A percentile compares a stretch with the other conserved stretches of the same genome.
Conservation (phyloP, 176 grass and related monocot species). For the Phyllostachys edulis region DNA sequence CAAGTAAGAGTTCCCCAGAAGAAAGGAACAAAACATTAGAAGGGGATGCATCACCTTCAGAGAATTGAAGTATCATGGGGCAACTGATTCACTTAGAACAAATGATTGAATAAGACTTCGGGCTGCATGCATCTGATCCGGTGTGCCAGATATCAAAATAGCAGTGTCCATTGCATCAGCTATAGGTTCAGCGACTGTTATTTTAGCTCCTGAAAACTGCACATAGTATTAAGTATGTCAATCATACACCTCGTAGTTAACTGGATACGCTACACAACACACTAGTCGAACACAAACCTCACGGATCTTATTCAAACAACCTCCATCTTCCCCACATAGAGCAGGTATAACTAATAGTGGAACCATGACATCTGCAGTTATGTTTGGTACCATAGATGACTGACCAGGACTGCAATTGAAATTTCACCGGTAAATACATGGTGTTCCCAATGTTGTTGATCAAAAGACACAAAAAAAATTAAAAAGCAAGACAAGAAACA, state of each 20-base stretch:
- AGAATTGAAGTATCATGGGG: slow-evolving; percentile 30
- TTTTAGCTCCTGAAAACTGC: slow-evolving; percentile 96
- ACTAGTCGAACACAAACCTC: slow-evolving; percentile 55
- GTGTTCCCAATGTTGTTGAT: background rate
- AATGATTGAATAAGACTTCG: slow-evolving; percentile 94
- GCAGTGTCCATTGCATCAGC: slow-evolving; percentile 62
- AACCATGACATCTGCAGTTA: slow-evolving; percentile 80
- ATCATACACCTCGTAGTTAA: background rate
- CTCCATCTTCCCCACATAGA: slow-evolving; percentile 84
- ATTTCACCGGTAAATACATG: slow-evolving; percentile 2
- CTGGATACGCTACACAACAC: slow-evolving; percentile 5
- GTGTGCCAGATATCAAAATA: slow-evolving; percentile 71
- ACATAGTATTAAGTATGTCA: slow-evolving; percentile 40
- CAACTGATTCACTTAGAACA: slow-evolving; percentile 75
- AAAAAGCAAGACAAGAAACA: slow-evolving; percentile 37
- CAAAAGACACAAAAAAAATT: slow-evolving; percentile 8
- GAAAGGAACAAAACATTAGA: slow-evolving; percentile 6
- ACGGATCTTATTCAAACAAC: slow-evolving; percentile 73
- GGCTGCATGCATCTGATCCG: slow-evolving; percentile 86
- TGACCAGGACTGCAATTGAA: slow-evolving; percentile 60
- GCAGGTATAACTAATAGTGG: slow-evolving; percentile 63
- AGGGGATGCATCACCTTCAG: slow-evolving; percentile 36
- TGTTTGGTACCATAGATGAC: slow-evolving; percentile 51
- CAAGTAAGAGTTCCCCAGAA: background rate
- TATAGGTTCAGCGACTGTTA: slow-evolving; percentile 71